phyloP scores from a whole-genome alignment of 1,284 basidiomycete species.

The Fomitopsis schrenkii region DNA sequence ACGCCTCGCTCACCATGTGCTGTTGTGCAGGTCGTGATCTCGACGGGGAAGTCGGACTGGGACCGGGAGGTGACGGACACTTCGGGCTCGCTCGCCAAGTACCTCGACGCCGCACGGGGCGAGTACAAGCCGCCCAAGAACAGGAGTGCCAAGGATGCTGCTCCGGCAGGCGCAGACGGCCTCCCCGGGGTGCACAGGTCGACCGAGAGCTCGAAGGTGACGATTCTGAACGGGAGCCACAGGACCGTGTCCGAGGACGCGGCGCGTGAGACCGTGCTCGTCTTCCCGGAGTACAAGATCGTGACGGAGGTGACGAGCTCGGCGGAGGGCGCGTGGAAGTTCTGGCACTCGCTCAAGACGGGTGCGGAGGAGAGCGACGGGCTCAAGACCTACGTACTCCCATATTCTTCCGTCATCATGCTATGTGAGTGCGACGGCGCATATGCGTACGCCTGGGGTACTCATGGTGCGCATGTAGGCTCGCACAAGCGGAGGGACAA shows the following conservation, averaged over 20 bases:
- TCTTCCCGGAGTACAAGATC: constrained; percentile 89
- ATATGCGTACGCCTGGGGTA: neutral
- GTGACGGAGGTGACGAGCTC: constrained; percentile 67
- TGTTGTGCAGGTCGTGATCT: constrained; percentile 67
- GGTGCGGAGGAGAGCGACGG: constrained; percentile 39
- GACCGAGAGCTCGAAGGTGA: constrained; percentile 52
- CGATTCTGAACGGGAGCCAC: constrained; percentile 82
- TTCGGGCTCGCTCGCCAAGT: constrained; percentile 61
- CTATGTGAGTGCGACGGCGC: constrained; percentile 57
- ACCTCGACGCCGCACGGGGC: constrained; percentile 40
- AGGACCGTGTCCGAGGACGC: constrained; percentile 55
- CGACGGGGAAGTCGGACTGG: constrained; percentile 89
- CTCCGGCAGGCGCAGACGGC: constrained; percentile 14
- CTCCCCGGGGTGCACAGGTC: constrained; percentile 56
- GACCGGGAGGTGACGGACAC: constrained; percentile 69
- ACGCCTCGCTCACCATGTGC: neutral
- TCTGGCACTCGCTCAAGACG: constrained; percentile 56
- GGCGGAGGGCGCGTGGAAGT: constrained; percentile 57
- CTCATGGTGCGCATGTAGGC: constrained; percentile 42
- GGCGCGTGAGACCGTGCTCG: constrained; percentile 69
- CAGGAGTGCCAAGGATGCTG: constrained; percentile 4
- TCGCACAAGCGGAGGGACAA: constrained; percentile 92
- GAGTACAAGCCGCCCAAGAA: constrained; percentile 7
- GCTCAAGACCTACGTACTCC: constrained; percentile 69
- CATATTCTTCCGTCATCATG: constrained; percentile 72